These are phyloP conservation scores for Annulohypoxylon maeteangense DNA, from an alignment of 495 filamentous ascomycete species.

Conservation along the genomic window DNA sequence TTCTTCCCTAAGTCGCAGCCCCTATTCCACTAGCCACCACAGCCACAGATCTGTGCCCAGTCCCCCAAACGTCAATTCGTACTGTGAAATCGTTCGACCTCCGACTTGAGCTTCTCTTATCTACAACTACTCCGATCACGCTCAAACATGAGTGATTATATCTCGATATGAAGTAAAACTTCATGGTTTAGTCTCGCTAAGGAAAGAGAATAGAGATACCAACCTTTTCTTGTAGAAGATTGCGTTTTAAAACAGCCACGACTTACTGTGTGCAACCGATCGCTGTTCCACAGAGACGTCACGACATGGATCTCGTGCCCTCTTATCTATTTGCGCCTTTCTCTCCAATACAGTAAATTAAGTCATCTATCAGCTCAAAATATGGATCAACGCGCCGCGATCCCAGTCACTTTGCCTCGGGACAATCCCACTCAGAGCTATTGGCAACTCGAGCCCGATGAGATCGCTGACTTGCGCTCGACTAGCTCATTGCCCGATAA, in stretches of 20 bases:
- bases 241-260: not conserved
- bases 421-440: conserved; percentile 72
- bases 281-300: not conserved
- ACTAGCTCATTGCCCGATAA: conserved; percentile 56
- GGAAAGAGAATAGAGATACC: not conserved
- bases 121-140: conserved; percentile 15
- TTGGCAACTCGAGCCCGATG: conserved; percentile 74
- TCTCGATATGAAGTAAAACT: conserved; percentile 3
- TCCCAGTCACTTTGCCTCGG: conserved; percentile 62
- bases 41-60: conserved; percentile 15
- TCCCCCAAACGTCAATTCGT: not conserved
- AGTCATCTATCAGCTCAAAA: not conserved
- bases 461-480: conserved; percentile 64
- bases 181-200: not conserved
- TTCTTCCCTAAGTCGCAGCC: not conserved
- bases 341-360: not conserved
- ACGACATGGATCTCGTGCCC: not conserved
- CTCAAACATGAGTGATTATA: conserved; percentile 19
- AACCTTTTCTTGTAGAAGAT: not conserved
- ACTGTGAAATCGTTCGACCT: conserved; percentile 21
- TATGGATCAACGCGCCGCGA: conserved; percentile 59
- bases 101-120: conserved; percentile 24
- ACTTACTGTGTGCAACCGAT: not conserved
- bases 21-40: conserved; percentile 31
- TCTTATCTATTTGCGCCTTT: not conserved